A percentile compares a stretch with the other conserved stretches of the same genome.
Conservation (phyloP, 2,329 filamentous ascomycete genomes). For the Penicillium frequentans region DNA sequence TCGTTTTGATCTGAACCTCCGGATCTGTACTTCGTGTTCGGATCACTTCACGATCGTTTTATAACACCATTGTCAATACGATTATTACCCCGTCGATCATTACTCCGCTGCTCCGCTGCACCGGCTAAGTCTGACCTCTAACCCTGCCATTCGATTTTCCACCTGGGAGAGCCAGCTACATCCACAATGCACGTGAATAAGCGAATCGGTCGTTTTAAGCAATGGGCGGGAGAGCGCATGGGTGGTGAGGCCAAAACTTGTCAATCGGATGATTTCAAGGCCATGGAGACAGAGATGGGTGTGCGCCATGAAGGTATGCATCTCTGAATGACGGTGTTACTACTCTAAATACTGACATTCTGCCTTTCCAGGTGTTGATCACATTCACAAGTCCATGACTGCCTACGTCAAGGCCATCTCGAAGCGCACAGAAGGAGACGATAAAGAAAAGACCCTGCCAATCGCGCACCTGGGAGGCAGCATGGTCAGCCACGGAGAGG, state of each 20-base stretch:
- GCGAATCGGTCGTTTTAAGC: slow-evolving; percentile 92
- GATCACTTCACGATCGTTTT: neutral
- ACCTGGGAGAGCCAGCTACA: slow-evolving; percentile 2
- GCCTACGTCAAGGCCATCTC: slow-evolving; percentile 85
- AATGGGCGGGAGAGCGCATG: slow-evolving; percentile 98
- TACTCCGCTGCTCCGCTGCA: neutral
- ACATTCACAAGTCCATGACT: slow-evolving; percentile 81
- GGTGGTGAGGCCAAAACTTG: slow-evolving; percentile 84
- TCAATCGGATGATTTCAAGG: slow-evolving; percentile 87
- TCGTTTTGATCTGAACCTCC: neutral
- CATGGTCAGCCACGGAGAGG: slow-evolving; percentile 87
- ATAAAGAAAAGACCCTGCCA: slow-evolving; percentile 83
- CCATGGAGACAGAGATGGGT: slow-evolving; percentile 84
- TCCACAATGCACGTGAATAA: slow-evolving; percentile 67
- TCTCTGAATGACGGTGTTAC: neutral
- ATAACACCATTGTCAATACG: neutral
- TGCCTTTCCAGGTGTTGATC: slow-evolving; percentile 71
- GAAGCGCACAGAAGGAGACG: slow-evolving; percentile 79
- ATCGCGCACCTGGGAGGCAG: slow-evolving; percentile 76
- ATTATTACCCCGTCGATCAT: neutral
- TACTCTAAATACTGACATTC: neutral
- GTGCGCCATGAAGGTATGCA: slow-evolving; percentile 77
- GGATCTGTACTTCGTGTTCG: neutral
- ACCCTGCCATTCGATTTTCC: slow-evolving; percentile 1
- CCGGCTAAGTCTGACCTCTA: neutral